phyloP scores from a whole-genome alignment of 2,329 filamentous ascomycete genomes.

The Elsinoe perseae region DNA sequence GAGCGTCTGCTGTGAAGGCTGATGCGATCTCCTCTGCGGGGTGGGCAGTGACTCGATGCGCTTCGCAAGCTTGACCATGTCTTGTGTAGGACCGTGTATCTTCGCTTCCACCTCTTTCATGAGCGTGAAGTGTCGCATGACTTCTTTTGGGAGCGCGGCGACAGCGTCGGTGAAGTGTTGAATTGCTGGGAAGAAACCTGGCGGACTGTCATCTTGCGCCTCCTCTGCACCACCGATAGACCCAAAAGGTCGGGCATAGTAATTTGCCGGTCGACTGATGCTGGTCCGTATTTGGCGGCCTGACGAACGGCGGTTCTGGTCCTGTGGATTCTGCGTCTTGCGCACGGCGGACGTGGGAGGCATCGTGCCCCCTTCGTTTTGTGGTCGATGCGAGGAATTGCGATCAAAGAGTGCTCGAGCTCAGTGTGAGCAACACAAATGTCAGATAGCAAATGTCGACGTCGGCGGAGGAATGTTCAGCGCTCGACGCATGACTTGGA shows the following conservation, averaged over 20 bases:
- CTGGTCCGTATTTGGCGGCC: slow-evolving; percentile 41
- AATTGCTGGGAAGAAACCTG: slow-evolving; percentile 57
- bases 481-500: neutral
- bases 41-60: slow-evolving; percentile 46
- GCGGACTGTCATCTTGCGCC: slow-evolving; percentile 25
- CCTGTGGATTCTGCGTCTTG: slow-evolving; percentile 17
- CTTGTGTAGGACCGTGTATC: slow-evolving; percentile 78
- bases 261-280: slow-evolving; percentile 41
- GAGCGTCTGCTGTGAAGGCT: slow-evolving; percentile 24
- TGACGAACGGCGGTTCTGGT: slow-evolving; percentile 25
- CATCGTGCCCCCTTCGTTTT: slow-evolving; percentile 16
- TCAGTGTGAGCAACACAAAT: neutral
- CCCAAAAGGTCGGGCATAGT: slow-evolving; percentile 44
- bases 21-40: slow-evolving; percentile 29
- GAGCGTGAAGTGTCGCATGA: slow-evolving; percentile 89
- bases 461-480: neutral
- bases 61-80: slow-evolving; percentile 67
- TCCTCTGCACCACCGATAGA: slow-evolving; percentile 31
- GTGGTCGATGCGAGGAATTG: neutral
- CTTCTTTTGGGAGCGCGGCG: slow-evolving; percentile 84
- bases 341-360: slow-evolving; percentile 18
- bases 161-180: slow-evolving; percentile 84
- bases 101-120: slow-evolving; percentile 98
- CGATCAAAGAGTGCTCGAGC: neutral
- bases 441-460: neutral